These are phyloP conservation scores for Candida qinlingensis DNA, from an alignment of 805 yeast species.

Conservation along the genomic window DNA sequence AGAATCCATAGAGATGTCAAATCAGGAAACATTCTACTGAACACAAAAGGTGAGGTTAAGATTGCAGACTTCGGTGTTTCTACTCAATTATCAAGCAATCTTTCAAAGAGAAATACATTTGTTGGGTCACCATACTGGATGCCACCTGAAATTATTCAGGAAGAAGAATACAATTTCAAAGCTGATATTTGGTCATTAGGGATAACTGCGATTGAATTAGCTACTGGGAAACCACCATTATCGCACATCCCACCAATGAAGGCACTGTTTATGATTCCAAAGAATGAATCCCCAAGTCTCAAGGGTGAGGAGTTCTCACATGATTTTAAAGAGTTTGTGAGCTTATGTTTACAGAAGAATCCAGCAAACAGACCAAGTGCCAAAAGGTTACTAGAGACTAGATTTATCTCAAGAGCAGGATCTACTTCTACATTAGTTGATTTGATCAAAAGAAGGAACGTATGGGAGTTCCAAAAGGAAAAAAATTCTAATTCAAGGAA, in stretches of 20 bases:
- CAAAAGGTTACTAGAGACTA: slow-evolving; percentile 53
- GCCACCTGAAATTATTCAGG: slow-evolving; percentile 97
- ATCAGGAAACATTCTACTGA: slow-evolving; percentile 82
- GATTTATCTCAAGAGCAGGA: slow-evolving; percentile 38
- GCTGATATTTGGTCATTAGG: slow-evolving; percentile 99
- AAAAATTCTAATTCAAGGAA: slow-evolving; percentile 17
- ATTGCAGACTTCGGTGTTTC: slow-evolving; percentile 97
- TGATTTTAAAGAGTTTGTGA: slow-evolving; percentile 66
- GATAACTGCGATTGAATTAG: slow-evolving; percentile 87
- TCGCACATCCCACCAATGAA: slow-evolving; percentile 54
- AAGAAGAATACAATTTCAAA: slow-evolving; percentile 77
- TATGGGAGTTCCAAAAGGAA: slow-evolving; percentile 27
- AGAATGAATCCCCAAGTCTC: slow-evolving; percentile 84
- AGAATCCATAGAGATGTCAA: slow-evolving; percentile 91
- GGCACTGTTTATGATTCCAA: slow-evolving; percentile 31
- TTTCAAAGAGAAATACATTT: slow-evolving; percentile 59
- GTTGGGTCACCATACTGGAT: slow-evolving; percentile 95
- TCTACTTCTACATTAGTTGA: slow-evolving; percentile 30
- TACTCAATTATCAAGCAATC: slow-evolving; percentile 64
- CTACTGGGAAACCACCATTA: slow-evolving; percentile 97
- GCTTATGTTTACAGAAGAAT: slow-evolving; percentile 63
- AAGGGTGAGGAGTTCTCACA: slow-evolving; percentile 69
- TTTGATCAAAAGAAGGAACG: slow-evolving; percentile 38
- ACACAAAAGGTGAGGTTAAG: slow-evolving; percentile 69
- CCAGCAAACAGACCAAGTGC: slow-evolving; percentile 68